Base-by-base conservation (phyloP, 1,284 basidiomycete species). In the Agroathelia rolfsii region DNA sequence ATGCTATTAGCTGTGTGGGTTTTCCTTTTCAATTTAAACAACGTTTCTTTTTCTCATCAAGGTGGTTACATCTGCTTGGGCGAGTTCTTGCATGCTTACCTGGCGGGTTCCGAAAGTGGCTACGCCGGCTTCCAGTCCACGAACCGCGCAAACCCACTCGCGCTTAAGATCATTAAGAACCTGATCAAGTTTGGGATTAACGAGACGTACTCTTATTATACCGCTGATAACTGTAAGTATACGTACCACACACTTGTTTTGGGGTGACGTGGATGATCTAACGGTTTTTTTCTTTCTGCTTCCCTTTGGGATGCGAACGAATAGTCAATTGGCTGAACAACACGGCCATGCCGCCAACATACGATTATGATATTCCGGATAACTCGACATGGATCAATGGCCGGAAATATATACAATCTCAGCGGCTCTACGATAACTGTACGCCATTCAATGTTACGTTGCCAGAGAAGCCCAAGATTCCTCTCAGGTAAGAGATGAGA, bases 31-130 rank as follows among this genome's bases (percentile, higher is more conserved):
- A 29, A 28, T 24, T 13, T 24, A 15, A 3, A 23, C 26, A 21
- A 30, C 23, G 28, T 21, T 8, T 16, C 14, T 24, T 28, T n/a
- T 12, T 11, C 13, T 17, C 19, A 17, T 15, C 5, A 33, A 72
- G 72, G 72, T 39, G 75, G 75, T 11, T 74, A 64, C 39, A 61
- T 76, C 7, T 76, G 72, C 42, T 58, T 76, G 6, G 74, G 72
- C 0, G 61, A 69, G 24, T 77, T 75, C 58, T 51, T 78, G 20
- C 69, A 73, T 42, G 60, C 64, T 31, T 76, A 62, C 48, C 58
- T 79, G 19, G 61, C 64, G 7, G 73, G 74, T 9, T 52, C 60
- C 0, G 50, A 60, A 24, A 56, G 69, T 32, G 67, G 64, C 5
- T 72, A 69, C 42, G 61, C 68, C 5, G 72, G 72, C 3, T 76